A percentile compares a stretch with the other conserved stretches of the same genome.
Evolutionary conservation across 108 stramenopile species (phyloP).

Genomic region (Cyclotella cryptica): DNA sequence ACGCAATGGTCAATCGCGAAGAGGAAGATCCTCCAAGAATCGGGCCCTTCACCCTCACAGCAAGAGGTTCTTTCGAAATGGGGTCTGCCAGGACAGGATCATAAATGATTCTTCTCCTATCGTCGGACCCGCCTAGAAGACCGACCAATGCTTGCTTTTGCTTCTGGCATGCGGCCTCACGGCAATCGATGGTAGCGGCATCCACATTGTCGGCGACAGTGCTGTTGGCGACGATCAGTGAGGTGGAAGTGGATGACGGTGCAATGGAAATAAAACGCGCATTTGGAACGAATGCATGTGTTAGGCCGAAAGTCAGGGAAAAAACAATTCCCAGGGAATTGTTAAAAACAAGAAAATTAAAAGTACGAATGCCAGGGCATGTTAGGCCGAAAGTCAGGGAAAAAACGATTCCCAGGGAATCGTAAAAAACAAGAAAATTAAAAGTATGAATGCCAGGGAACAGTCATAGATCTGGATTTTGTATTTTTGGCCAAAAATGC

Average conservation of each 20-base stretch:
- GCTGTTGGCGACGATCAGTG: not conserved
- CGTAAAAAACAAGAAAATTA: too few species aligned
- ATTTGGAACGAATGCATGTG: not conserved
- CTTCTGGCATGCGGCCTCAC: conserved; percentile 18
- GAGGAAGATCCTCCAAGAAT: conserved; percentile 48
- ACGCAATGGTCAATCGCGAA: conserved; percentile 43
- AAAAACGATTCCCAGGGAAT: too few species aligned
- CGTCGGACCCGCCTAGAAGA: conserved; percentile 30
- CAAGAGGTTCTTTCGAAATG: conserved; percentile 70
- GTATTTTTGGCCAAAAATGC: too few species aligned
- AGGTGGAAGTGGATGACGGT: not conserved
- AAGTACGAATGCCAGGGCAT: too few species aligned
- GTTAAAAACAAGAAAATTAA: too few species aligned
- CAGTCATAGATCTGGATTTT: too few species aligned
- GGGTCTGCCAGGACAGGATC: conserved; percentile 83
- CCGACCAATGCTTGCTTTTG: conserved; percentile 41
- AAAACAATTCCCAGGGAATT: too few species aligned
- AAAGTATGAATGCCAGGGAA: too few species aligned
- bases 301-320: too few species aligned
- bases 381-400: too few species aligned
- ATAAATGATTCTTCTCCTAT: conserved; percentile 8
- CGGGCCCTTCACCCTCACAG: conserved; percentile 44
- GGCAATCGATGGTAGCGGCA: not conserved
- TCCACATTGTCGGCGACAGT: not conserved
- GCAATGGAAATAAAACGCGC: not conserved